Evolutionary conservation across 345 rosid genomes (phyloP).

Genomic region (Citrus hindsii): DNA sequence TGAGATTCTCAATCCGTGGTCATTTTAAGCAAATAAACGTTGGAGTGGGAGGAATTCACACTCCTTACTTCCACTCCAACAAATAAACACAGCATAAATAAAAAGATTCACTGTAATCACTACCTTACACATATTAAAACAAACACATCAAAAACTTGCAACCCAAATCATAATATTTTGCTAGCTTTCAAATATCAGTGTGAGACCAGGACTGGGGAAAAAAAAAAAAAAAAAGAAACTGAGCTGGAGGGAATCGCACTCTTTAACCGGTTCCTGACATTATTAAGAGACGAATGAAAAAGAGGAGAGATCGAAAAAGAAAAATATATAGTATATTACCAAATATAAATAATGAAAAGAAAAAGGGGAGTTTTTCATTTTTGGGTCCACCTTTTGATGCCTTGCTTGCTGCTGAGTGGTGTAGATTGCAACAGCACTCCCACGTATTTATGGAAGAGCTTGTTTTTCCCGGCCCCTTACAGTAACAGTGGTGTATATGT

Average conservation of each 20-base stretch:
- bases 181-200: background rate
- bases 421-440: background rate
- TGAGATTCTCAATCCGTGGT: no score
- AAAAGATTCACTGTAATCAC: no score
- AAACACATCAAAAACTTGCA: no score
- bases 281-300: background rate
- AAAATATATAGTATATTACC: background rate
- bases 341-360: background rate
- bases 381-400: slow-evolving; percentile 17
- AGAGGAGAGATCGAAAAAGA: background rate
- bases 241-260: background rate
- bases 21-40: no score
- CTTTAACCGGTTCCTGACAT: background rate
- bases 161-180: no score
- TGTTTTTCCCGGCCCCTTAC: slow-evolving; percentile 13
- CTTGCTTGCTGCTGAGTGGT: background rate
- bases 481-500: slow-evolving; percentile 20
- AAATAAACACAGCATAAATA: no score
- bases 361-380: background rate
- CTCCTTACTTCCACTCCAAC: no score
- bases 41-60: no score
- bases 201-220: background rate
- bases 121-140: no score
- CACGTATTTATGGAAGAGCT: slow-evolving; percentile 15
- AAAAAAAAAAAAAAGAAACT: no score